Conservation (phyloP, 306 rosid species). For the Vigna nakashimae region DNA sequence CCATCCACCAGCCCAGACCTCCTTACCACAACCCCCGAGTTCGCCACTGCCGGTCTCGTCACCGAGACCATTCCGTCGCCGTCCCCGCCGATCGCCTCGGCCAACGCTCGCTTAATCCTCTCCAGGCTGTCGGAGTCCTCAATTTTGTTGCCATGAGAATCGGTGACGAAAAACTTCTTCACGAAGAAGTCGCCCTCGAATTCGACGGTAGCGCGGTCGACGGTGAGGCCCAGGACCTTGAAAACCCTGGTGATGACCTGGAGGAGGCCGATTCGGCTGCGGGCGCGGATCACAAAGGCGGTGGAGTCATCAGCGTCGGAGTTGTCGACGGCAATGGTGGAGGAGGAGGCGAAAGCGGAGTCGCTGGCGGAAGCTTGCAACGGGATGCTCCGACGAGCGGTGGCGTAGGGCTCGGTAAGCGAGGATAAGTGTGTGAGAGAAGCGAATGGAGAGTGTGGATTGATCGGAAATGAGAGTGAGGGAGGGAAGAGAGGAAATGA, state of each 20-base stretch:
- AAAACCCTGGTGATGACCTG: conserved; percentile 71
- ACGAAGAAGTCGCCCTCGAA: conserved; percentile 66
- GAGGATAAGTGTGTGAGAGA: conserved; percentile 13
- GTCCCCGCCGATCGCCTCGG: conserved; percentile 57
- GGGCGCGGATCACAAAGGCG: conserved; percentile 66
- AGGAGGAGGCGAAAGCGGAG: conserved; percentile 31
- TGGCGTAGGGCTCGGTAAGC: conserved; percentile 10
- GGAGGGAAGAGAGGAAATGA: conserved; percentile 44
- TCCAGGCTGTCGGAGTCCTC: conserved; percentile 56
- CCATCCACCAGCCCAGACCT: conserved; percentile 59
- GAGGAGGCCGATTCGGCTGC: conserved; percentile 73
- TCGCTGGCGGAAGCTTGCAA: conserved; percentile 50
- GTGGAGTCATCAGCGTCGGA: conserved; percentile 53
- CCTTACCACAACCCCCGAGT: conserved; percentile 61
- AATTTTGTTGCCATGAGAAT: conserved; percentile 66
- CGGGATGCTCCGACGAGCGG: conserved; percentile 12
- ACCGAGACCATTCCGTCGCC: conserved; percentile 42
- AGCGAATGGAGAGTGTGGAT: conserved; percentile 36
- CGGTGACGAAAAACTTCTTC: conserved; percentile 67
- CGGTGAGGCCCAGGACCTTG: conserved; percentile 68
- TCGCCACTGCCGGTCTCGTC: conserved; percentile 32
- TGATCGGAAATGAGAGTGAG: conserved; percentile 27
- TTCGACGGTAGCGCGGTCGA: conserved; percentile 71
- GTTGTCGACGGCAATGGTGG: conserved; percentile 56
- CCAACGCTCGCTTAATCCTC: conserved; percentile 66